Base-by-base conservation (phyloP, 2,329 filamentous ascomycete genomes). In the Aureobasidium musti region DNA sequence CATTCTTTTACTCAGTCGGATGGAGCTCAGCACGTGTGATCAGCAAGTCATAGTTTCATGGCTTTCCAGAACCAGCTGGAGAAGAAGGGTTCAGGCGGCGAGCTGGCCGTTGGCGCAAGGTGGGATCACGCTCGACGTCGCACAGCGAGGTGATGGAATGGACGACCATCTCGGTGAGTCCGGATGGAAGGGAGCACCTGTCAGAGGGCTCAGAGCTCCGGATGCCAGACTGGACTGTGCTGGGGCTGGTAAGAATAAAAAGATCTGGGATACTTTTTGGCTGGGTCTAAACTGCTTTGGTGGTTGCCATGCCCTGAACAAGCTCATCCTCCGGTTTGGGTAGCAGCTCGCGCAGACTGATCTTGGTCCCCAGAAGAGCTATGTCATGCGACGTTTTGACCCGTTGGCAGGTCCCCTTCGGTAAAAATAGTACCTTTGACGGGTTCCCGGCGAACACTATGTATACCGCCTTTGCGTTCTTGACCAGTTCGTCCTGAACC, bases 381-480 rank as follows among this genome's bases (percentile, higher is more conserved):
- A 64, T 64, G 61, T 64, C 61, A 64, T 64, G 49, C 61, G 61
- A 64, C 61, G 61, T 45, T 64, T 43, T 54, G 49, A 64, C 61
- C 61, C 61, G 61, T 53, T 64, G 61, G 47, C 61, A 64, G 61
- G 47, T 54, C 49, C 61, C 47, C 41, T 50, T 54, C 49, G 61
- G 61, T 64, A 64, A 64, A 64, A 64, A 54, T 64, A 64, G 61
- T 64, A 64, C 61, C 37, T 21, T 63, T 47, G 28, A 63, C 33
- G 45, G 45, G 47, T 63, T 50, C 61, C 61, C 61, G 61, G 21
- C 35, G 61, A 64, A 64, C 49, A 54, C 61, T 64, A 64, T 64
- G 61, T 64, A 64, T 64, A 64, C 61, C 61, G 61, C 61, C 61
- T 64, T 64, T 54, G 57, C 61, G 47, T 41, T 63, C 47, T 64